Percentiles rank a stretch among this genome's conserved stretches.
Conservation (phyloP, 2,329 filamentous ascomycete genomes). For the Claviceps sp. region DNA sequence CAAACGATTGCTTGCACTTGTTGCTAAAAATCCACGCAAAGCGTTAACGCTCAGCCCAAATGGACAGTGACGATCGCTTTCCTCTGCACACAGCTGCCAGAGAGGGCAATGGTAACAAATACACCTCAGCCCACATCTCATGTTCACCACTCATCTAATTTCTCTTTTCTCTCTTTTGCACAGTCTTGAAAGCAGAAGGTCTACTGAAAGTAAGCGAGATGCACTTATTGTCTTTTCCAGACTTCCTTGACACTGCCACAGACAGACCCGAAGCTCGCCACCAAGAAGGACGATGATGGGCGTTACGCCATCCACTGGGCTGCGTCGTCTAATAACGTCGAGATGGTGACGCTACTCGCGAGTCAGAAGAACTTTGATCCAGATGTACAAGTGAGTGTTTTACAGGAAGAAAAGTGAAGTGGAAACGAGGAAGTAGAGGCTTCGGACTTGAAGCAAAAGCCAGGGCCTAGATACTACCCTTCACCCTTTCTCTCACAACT, state of each 20-base stretch:
- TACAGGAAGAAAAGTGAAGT: background rate
- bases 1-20: no score
- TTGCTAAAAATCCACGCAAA: no score
- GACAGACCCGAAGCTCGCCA: constrained; percentile 68
- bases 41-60: background rate
- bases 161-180: background rate
- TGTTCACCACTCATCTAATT: background rate
- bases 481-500: no score
- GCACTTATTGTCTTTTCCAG: background rate
- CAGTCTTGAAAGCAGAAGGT: constrained; percentile 9
- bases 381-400: constrained; percentile 52
- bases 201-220: constrained; percentile 7
- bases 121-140: background rate
- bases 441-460: no score
- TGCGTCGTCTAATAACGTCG: constrained; percentile 63
- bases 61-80: constrained; percentile 45
- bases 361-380: constrained; percentile 65
- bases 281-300: constrained; percentile 66
- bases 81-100: constrained; percentile 79
- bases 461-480: no score
- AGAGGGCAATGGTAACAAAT: constrained; percentile 58
- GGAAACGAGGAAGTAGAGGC: background rate
- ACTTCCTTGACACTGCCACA: constrained; percentile 18
- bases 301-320: constrained; percentile 93
- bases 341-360: constrained; percentile 61